Base-by-base conservation (phyloP, 208 protist species). In the Trypanosomatidae sp. region DNA sequence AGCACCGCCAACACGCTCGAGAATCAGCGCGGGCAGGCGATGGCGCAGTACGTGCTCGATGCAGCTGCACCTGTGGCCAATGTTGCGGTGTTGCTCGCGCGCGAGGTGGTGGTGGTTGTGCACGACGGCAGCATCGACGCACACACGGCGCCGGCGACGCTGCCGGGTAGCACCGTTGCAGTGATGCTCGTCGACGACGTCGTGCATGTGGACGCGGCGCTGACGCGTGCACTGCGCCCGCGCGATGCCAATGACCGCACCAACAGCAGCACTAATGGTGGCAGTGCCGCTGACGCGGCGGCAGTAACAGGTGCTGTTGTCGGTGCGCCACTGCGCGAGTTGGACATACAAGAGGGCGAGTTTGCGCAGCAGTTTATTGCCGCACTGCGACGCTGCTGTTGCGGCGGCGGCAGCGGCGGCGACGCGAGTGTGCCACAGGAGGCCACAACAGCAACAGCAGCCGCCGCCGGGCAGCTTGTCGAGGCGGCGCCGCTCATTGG, bases 41-140 rank as follows among this genome's bases (percentile, higher is more conserved):
- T 92, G 6, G 18, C 87, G n/a, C 84, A 92, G 64, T 71, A 89
- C 54, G 30, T 89, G 16, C 67, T 92, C 18, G 59, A 70, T 15
- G 59, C 79, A 13, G 52, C 48, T 6, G 41, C 48, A 5, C 49
- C 66, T 2, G 51, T 83, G 0, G 38, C 48, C 38, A 76, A 92
- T 42, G 54, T 71, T 11, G 78, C 68, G 3, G 35, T 70, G 0
- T 15, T 89, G 10, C 45, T 92, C 23, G 68, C 66, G 16, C 25
- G 56, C 20, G 33, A 48, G 1, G 61, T 43, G 19, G 51, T 70
- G 2, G 48, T 78, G 4, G 32, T 88, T 20, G 41, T 92, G 3
- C 61, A 78, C 54, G 53, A 40, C 0, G 68, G 45, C 18, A 40
- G 32, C 5, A 33, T 30, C 6, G 15, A 6, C 15, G 39, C 84